Base-by-base conservation (phyloP, 1,284 basidiomycete species). In the Marasmius tenuissimus region DNA sequence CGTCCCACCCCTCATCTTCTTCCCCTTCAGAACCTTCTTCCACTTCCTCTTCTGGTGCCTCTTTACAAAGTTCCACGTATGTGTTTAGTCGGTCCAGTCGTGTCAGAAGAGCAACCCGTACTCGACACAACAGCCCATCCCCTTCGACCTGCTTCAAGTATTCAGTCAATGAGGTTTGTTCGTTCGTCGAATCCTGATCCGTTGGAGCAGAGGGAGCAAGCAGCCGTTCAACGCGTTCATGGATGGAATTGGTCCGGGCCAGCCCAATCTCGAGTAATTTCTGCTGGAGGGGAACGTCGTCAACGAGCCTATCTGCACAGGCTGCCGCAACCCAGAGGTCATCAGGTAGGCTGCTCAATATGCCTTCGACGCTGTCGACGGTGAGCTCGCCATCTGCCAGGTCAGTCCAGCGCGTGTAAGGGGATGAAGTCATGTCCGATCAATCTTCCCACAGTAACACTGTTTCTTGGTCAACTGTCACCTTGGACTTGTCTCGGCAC, bases 291-390 rank as follows among this genome's bases (percentile, higher is more conserved):
- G 74, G 72, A 27, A 80, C 75, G 70, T 86, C 79, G 63, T 89
- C 80, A 14, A 91, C 75, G 45, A 91, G 73, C 62, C 89, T 81
- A 76, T 93, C 91, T 14, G 79, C 75, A 67, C 86, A 90, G 8
- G 91, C 91, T 37, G 88, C 85, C 51, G 81, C 81, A 18, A 87
- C 87, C 91, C 90, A 93, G 10, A 89, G 75, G 70, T 93, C 87
- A 68, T 92, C 85, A 45, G 78, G 72, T 39, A 89, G 73, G 22
- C 75, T 69, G 7, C 72, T 74, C n/a, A 93, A 78, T n/a, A 80
- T 70, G 40, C 81, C 68, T 22, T 77, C 73, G 18, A 91, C 75
- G 50, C 72, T 69, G 40, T 84, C 78, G 0, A 74, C 68, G 3
- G 84, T 85, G 58, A 93, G 66, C 34, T 87, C 78, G 42, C 80